Percentiles rank a stretch among this genome's conserved stretches.
These are phyloP conservation scores for Phytophthora sansomeana DNA, from an alignment of 352 stramenopile genomes.

Conservation along the genomic window DNA sequence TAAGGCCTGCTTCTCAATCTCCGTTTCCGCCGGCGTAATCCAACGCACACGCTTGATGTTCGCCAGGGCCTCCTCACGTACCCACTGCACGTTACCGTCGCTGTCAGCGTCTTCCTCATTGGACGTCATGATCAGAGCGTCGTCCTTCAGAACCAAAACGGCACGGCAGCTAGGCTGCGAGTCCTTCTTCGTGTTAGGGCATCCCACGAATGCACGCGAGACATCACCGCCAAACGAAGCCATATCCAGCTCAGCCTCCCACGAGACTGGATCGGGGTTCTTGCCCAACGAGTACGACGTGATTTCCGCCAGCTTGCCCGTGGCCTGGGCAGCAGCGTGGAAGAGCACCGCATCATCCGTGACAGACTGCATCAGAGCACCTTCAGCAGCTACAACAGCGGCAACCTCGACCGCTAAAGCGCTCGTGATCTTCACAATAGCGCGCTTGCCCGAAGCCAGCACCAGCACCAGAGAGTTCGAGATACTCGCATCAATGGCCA, in stretches of 20 bases:
- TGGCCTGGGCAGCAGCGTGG: slow-evolving; percentile 42
- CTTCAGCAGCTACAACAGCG: slow-evolving; percentile 47
- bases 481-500: slow-evolving; percentile 48
- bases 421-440: slow-evolving; percentile 58
- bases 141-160: slow-evolving; percentile 76
- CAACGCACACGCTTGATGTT: slow-evolving; percentile 82
- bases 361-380: slow-evolving; percentile 60
- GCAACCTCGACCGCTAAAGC: slow-evolving; percentile 49
- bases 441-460: slow-evolving; percentile 66
- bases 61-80: slow-evolving; percentile 81
- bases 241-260: slow-evolving; percentile 61
- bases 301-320: slow-evolving; percentile 41
- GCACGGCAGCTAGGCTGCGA: slow-evolving; percentile 53
- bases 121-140: slow-evolving; percentile 72
- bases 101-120: slow-evolving; percentile 57
- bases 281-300: slow-evolving; percentile 60
- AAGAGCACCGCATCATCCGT: slow-evolving; percentile 68
- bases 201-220: slow-evolving; percentile 60
- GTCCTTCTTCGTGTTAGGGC: slow-evolving; percentile 68
- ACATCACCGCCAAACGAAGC: slow-evolving; percentile 60
- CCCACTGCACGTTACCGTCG: slow-evolving; percentile 62
- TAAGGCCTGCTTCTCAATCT: slow-evolving; percentile 79
- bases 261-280: slow-evolving; percentile 35
- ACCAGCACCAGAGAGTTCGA: slow-evolving; percentile 56
- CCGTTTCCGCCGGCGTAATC: slow-evolving; percentile 79